Conservation (phyloP, 2,329 filamentous ascomycete genomes). For the Fusarium buxicola region DNA sequence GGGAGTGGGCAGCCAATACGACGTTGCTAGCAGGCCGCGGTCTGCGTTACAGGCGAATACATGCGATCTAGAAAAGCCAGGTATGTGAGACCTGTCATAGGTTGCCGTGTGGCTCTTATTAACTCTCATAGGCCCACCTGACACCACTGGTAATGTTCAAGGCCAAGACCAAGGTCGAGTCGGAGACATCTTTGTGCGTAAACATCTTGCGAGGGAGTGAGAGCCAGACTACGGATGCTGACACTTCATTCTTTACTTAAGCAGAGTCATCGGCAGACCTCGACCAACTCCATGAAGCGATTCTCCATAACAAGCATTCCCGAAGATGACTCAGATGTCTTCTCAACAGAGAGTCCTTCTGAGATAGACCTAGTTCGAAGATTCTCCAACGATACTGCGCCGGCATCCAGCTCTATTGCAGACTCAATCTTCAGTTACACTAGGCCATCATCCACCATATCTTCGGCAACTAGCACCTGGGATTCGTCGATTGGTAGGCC, state of each 20-base stretch:
- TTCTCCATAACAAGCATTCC: not conserved
- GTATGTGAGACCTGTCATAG: not conserved
- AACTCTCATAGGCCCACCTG: not conserved
- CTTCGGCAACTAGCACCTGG: constrained; percentile 21
- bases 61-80: not conserved
- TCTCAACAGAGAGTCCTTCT: not conserved
- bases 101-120: not conserved
- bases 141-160: not conserved
- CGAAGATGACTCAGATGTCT: not conserved
- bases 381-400: constrained; percentile 12
- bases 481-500: constrained; percentile 7
- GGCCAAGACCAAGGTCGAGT: not conserved
- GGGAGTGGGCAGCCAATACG: constrained; percentile 26
- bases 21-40: not conserved
- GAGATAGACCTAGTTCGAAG: constrained; percentile 10
- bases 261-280: constrained; percentile 1
- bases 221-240: not conserved
- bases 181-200: not conserved
- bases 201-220: not conserved
- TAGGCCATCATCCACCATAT: constrained; percentile 15
- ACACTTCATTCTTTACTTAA: not conserved
- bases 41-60: not conserved
- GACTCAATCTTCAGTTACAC: constrained; percentile 21
- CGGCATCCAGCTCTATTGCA: not conserved
- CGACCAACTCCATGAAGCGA: not conserved